Conservation (phyloP, 2,329 filamentous ascomycete genomes). For the Camptophora hylomeconis region DNA sequence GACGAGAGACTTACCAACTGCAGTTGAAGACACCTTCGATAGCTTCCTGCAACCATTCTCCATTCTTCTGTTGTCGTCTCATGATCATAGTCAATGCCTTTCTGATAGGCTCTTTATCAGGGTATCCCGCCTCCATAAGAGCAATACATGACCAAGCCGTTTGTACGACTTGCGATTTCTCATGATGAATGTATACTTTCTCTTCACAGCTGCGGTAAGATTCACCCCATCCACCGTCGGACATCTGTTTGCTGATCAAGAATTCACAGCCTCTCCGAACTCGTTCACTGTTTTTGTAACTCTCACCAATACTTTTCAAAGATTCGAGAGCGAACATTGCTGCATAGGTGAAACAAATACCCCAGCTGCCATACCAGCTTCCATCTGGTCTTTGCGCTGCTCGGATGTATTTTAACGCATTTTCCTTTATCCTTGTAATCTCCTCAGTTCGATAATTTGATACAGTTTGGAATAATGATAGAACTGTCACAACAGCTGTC, state of each 20-base stretch:
- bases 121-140: slow-evolving; percentile 71
- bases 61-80: slow-evolving; percentile 70
- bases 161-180: slow-evolving; percentile 78
- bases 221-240: slow-evolving; percentile 93
- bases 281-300: slow-evolving; percentile 57
- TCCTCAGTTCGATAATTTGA: slow-evolving; percentile 67
- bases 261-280: slow-evolving; percentile 72
- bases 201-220: slow-evolving; percentile 77
- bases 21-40: slow-evolving; percentile 99
- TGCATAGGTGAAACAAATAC: slow-evolving; percentile 95
- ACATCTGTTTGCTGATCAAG: slow-evolving; percentile 68
- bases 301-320: slow-evolving; percentile 68
- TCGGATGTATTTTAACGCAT: slow-evolving; percentile 74
- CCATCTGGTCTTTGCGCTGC: slow-evolving; percentile 64
- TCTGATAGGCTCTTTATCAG: slow-evolving; percentile 57
- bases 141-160: slow-evolving; percentile 83
- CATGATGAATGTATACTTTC: slow-evolving; percentile 62
- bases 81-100: slow-evolving; percentile 71
- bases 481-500: slow-evolving; percentile 78
- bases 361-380: slow-evolving; percentile 97
- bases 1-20: slow-evolving; percentile 53
- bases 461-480: slow-evolving; percentile 72
- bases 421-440: slow-evolving; percentile 57
- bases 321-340: slow-evolving; percentile 93
- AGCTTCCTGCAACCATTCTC: slow-evolving; percentile 88